These are phyloP conservation scores for Harrya chromipes DNA, from an alignment of 768 basidiomycete genomes.

Conservation along the genomic window DNA sequence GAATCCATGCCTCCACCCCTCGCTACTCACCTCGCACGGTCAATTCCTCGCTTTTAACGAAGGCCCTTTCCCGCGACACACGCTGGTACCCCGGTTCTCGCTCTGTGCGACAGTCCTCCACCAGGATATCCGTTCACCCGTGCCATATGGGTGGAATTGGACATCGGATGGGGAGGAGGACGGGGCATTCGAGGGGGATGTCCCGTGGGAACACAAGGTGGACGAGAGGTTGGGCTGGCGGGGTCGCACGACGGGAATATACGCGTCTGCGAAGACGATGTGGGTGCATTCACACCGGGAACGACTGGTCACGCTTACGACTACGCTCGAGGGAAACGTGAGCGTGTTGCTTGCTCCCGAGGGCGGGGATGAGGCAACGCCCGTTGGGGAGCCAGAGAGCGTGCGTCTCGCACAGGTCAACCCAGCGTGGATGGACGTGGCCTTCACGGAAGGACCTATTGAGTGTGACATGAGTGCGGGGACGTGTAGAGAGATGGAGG, in stretches of 20 bases:
- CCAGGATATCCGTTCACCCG: slow-evolving; percentile 52
- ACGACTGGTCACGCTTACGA: slow-evolving; percentile 43
- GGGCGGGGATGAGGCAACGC: slow-evolving; percentile 16
- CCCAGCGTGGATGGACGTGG: slow-evolving; percentile 59
- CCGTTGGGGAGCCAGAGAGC: slow-evolving; percentile 34
- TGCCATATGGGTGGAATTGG: slow-evolving; percentile 46
- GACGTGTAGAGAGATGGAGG: slow-evolving; percentile 42
- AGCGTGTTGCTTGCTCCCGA: slow-evolving; percentile 36
- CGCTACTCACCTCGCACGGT: slow-evolving; percentile 41
- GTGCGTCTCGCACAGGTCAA: slow-evolving; percentile 42
- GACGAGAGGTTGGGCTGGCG: slow-evolving; percentile 69
- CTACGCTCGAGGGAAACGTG: slow-evolving; percentile 38
- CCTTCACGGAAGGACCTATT: slow-evolving; percentile 46
- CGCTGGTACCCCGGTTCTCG: slow-evolving; percentile 51
- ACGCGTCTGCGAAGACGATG: slow-evolving; percentile 33
- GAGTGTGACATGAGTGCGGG: slow-evolving; percentile 33
- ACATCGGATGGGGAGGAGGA: slow-evolving; percentile 30
- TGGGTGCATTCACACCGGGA: slow-evolving; percentile 54
- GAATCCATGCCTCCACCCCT: slow-evolving; percentile 38
- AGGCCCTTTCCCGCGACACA: slow-evolving; percentile 44
- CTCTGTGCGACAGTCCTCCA: slow-evolving; percentile 49
- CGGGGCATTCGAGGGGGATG: slow-evolving; percentile 41
- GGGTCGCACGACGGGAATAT: slow-evolving; percentile 70
- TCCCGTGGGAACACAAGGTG: slow-evolving; percentile 60
- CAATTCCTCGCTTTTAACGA: slow-evolving; percentile 46